Evolutionary conservation across 202 grass and related monocot species (phyloP), one percentile per base, ranked within the genome.

Genomic region (Musa balbisiana): DNA sequence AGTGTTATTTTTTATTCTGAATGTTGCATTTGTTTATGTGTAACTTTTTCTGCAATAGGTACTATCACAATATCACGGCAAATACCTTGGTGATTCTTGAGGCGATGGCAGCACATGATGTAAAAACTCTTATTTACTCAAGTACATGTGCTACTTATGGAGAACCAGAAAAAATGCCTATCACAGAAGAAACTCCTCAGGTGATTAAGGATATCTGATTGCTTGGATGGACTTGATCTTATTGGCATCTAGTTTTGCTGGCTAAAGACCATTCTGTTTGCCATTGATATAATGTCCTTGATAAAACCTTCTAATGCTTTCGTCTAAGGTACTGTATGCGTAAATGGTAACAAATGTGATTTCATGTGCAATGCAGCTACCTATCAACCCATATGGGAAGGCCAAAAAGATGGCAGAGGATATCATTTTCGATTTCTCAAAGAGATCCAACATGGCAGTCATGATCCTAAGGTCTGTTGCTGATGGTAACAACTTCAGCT

Each of bases 361-460:
- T 6, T 71, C 22, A 25, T 82, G 85, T n/a, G 20, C 20, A 71
- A 19, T 79, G 23, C 81, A 99, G 95, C 29, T 88, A 67, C 95
- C 95, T 23, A 99, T 99, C 79, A 99, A 99, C 80, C 95, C 95
- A 51, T 99, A 99, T 72, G 95, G 95, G 72, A 99, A 99, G 91
- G 95, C 95, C 9, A 99, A 99, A 83, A 99, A 99, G 93, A 99
- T 99, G 95, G 91, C 95, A 50, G 95, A 99, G 80, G 95, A 99
- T 73, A 99, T 99, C 52, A 99, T 99, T 77, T 83, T 99, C 71
- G 95, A 99, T 90, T 99, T 99, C 75, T 94, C 95, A 10, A 99
- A 94, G 85, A 81, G 86, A 74, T 80, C 90, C 21, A 83, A 99
- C 62, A 95, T 94, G 91, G 89, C 95, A 71, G 89, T 99, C 55